Percentiles rank a stretch among this genome's conserved stretches.
These are phyloP conservation scores for Aspergillus haitiensis DNA, from an alignment of 495 filamentous ascomycete genomes.

Conservation along the genomic window DNA sequence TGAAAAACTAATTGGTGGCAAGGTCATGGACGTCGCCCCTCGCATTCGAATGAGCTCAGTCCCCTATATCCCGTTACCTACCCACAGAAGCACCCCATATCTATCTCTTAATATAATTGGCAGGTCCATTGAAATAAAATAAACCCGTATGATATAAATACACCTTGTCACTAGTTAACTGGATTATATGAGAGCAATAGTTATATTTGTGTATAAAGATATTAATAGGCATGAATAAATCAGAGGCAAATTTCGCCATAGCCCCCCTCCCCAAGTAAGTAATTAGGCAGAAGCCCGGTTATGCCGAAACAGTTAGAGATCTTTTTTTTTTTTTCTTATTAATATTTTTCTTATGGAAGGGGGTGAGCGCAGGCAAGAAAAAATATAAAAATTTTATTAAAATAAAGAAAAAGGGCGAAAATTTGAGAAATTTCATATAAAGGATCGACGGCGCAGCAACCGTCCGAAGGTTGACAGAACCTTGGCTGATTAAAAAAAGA, in stretches of 20 bases:
- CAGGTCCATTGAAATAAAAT: not conserved
- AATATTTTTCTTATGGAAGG: no score
- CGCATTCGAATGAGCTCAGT: constrained; percentile 7
- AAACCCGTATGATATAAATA: not conserved
- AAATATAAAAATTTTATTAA: not conserved
- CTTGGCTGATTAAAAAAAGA: constrained; percentile 2
- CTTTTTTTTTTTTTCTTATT: not conserved
- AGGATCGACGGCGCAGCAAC: constrained; percentile 40
- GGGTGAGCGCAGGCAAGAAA: not conserved
- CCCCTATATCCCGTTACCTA: not conserved
- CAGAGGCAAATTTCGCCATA: no score
- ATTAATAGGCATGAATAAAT: no score
- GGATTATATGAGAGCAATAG: no score
- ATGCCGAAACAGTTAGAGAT: not conserved
- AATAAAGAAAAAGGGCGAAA: not conserved
- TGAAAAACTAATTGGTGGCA: constrained; percentile 14
- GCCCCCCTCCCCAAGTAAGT: no score
- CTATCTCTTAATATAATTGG: not conserved
- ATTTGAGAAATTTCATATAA: constrained; percentile 16
- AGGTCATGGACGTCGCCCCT: constrained; percentile 7
- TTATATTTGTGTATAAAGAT: no score
- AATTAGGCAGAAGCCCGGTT: no score
- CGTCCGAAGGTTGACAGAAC: constrained; percentile 31
- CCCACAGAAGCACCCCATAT: not conserved
- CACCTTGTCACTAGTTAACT: no score